These are phyloP conservation scores for Pestalotiopsis sp. DNA, from an alignment of 2,329 filamentous ascomycete species.

Conservation along the genomic window DNA sequence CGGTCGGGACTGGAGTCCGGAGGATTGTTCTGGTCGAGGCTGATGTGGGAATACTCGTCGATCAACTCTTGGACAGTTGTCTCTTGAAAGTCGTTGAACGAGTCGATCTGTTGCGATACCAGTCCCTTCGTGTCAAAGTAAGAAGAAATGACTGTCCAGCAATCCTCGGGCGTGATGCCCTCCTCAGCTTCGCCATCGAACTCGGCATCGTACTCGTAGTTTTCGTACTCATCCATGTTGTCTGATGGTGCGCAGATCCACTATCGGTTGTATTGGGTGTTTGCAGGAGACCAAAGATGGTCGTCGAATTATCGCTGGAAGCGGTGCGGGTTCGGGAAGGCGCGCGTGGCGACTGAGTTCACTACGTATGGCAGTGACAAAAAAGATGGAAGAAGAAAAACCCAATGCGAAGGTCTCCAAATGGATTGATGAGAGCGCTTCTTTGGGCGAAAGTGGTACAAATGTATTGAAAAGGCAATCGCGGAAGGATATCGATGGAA, in stretches of 20 bases:
- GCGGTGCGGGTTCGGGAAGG: not conserved
- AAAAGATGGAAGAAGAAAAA: not conserved
- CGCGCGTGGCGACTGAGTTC: not conserved
- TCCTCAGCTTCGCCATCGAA: slow-evolving; percentile 59
- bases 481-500: not conserved
- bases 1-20: slow-evolving; percentile 67
- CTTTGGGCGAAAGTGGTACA: not conserved
- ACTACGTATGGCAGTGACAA: not conserved
- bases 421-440: not conserved
- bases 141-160: slow-evolving; percentile 95
- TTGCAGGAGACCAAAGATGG: not conserved
- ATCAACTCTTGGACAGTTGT: slow-evolving; percentile 95
- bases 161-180: slow-evolving; percentile 92
- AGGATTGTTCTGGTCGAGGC: slow-evolving; percentile 90
- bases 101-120: slow-evolving; percentile 96
- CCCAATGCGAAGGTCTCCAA: not conserved
- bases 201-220: slow-evolving; percentile 70
- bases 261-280: not conserved
- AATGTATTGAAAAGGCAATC: not conserved
- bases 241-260: not conserved
- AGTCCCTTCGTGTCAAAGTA: slow-evolving; percentile 97
- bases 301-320: not conserved
- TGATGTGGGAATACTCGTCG: slow-evolving; percentile 86
- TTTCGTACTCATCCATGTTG: slow-evolving; percentile 60
- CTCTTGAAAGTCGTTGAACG: slow-evolving; percentile 95